Evolutionary conservation across 2,329 filamentous ascomycete species (phyloP).

Genomic region (Shiraia sp.): DNA sequence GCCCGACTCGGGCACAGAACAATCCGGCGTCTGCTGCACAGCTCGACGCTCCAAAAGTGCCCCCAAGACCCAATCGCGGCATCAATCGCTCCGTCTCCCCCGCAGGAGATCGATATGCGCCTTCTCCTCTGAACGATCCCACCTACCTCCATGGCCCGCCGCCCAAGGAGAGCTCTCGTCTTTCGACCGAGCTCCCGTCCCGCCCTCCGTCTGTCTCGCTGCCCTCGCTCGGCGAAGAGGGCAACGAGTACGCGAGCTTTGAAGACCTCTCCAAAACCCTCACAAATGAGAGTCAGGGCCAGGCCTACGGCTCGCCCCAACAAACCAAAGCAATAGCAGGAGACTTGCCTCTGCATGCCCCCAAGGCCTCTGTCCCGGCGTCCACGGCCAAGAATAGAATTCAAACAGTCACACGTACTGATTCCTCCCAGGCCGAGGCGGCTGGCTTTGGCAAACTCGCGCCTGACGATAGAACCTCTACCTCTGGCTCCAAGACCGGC

Average conservation of each 20-base stretch:
- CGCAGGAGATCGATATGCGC: slow-evolving; percentile 73
- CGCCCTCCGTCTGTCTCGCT: slow-evolving; percentile 79
- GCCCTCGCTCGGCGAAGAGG: slow-evolving; percentile 87
- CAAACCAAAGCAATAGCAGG: slow-evolving; percentile 78
- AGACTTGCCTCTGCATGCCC: slow-evolving; percentile 85
- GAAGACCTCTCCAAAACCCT: slow-evolving; percentile 45
- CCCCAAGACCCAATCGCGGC: slow-evolving; percentile 73
- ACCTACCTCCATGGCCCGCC: slow-evolving; percentile 51
- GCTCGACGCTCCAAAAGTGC: slow-evolving; percentile 69
- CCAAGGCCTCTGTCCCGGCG: slow-evolving; percentile 81
- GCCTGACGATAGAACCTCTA: slow-evolving; percentile 35
- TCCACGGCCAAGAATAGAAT: slow-evolving; percentile 83
- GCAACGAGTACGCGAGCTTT: slow-evolving; percentile 79
- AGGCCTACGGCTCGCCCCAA: slow-evolving; percentile 56
- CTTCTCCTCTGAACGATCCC: slow-evolving; percentile 80
- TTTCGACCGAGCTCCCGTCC: slow-evolving; percentile 48
- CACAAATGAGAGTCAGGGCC: slow-evolving; percentile 32
- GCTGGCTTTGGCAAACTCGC: slow-evolving; percentile 73
- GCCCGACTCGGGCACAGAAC: slow-evolving; percentile 60
- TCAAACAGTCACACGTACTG: slow-evolving; percentile 82
- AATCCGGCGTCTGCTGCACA: slow-evolving; percentile 46
- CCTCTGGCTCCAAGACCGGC: slow-evolving; percentile 29
- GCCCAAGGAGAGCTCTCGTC: too few species aligned
- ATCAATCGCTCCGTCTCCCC: slow-evolving; percentile 78
- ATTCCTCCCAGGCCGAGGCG: slow-evolving; percentile 84